Percentiles rank a stretch among this genome's conserved stretches.
Conservation (phyloP, 2,329 filamentous ascomycete genomes). For the Arthroderma sp. region DNA sequence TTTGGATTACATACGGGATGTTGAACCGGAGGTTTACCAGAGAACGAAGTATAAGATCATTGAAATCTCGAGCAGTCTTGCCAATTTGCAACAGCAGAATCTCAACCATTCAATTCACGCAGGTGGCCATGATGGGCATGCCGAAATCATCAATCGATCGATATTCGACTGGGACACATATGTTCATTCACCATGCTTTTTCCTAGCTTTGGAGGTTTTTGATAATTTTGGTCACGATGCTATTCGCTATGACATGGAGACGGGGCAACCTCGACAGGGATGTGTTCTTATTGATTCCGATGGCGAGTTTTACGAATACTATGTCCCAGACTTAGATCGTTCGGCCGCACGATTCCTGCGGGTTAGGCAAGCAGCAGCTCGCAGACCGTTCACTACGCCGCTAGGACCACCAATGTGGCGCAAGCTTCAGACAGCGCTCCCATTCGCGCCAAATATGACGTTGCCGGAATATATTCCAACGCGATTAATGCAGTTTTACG, state of each 20-base stretch:
- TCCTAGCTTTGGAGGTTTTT: constrained; percentile 94
- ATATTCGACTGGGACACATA: constrained; percentile 88
- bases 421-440: constrained; percentile 51
- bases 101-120: constrained; percentile 54
- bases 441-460: constrained; percentile 64
- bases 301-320: constrained; percentile 94
- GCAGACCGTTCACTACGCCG: constrained; percentile 33
- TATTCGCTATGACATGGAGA: constrained; percentile 75
- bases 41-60: constrained; percentile 92
- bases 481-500: constrained; percentile 91
- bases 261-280: constrained; percentile 74
- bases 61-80: constrained; percentile 78
- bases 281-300: constrained; percentile 71
- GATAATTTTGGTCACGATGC: constrained; percentile 97
- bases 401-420: constrained; percentile 43
- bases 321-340: constrained; percentile 67
- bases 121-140: constrained; percentile 67
- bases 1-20: constrained; percentile 83
- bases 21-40: constrained; percentile 83
- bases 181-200: constrained; percentile 90
- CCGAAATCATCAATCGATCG: constrained; percentile 88
- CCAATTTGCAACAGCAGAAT: constrained; percentile 61
- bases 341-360: constrained; percentile 70
- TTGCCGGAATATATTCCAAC: constrained; percentile 88
- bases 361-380: constrained; percentile 62